phyloP scores from a whole-genome alignment of 371 early-diverging fungal genomes.

The Mortierella sp. region DNA sequence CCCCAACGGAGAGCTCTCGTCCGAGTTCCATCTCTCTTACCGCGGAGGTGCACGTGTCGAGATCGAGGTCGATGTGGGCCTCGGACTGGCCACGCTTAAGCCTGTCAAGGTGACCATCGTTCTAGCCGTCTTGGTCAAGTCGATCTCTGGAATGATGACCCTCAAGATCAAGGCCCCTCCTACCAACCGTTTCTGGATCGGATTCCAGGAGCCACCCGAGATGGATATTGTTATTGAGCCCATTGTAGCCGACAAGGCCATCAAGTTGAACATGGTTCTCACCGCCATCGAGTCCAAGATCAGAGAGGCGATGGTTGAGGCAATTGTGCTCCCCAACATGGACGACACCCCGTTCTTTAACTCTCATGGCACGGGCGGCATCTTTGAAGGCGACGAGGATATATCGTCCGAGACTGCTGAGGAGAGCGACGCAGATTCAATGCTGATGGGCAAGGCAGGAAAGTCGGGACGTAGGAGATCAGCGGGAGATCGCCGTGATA shows the following conservation, averaged over 20 bases:
- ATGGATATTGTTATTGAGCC: slow-evolving; percentile 89
- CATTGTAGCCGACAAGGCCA: slow-evolving; percentile 86
- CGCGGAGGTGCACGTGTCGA: slow-evolving; percentile 81
- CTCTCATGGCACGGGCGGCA: slow-evolving; percentile 74
- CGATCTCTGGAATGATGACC: slow-evolving; percentile 81
- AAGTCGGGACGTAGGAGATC: slow-evolving; percentile 10
- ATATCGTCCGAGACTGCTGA: slow-evolving; percentile 35
- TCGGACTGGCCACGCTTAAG: slow-evolving; percentile 66
- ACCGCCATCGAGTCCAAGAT: slow-evolving; percentile 89
- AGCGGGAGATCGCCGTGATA: slow-evolving; percentile 28
- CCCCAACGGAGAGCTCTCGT: slow-evolving; percentile 78
- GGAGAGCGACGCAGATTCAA: slow-evolving; percentile 43
- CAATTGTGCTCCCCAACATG: slow-evolving; percentile 91
- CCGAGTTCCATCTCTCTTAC: slow-evolving; percentile 85
- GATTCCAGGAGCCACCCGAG: slow-evolving; percentile 85
- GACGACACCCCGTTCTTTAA: slow-evolving; percentile 91
- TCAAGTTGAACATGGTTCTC: slow-evolving; percentile 84
- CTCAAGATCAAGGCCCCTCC: slow-evolving; percentile 89
- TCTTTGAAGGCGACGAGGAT: slow-evolving; percentile 67
- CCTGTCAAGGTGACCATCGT: slow-evolving; percentile 85
- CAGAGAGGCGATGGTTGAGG: slow-evolving; percentile 84
- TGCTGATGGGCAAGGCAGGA: slow-evolving; percentile 13
- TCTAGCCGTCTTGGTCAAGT: slow-evolving; percentile 79
- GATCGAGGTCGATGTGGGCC: slow-evolving; percentile 75
- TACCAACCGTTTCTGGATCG: slow-evolving; percentile 92